A percentile compares a stretch with the other conserved stretches of the same genome.
These are phyloP conservation scores for Didymella sp. DNA, from an alignment of 2,329 filamentous ascomycete genomes.

Conservation along the genomic window DNA sequence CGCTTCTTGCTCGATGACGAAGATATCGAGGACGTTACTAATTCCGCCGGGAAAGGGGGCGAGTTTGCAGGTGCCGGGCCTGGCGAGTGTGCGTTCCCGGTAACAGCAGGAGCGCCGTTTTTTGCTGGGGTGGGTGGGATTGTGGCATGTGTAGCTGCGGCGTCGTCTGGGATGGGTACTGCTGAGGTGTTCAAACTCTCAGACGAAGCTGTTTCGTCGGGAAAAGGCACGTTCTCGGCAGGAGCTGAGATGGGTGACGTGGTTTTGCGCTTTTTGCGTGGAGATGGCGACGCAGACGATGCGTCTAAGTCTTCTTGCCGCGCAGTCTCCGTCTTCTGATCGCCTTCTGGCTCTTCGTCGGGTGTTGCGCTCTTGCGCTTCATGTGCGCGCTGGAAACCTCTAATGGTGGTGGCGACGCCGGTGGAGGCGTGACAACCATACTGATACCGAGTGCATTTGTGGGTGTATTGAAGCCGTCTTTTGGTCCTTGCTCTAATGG, in stretches of 20 bases:
- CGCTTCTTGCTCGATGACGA: slow-evolving; percentile 4
- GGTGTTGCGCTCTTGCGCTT: neutral
- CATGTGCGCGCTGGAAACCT: neutral
- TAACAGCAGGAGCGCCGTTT: neutral
- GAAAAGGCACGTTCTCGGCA: too few species aligned
- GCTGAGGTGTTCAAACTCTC: neutral
- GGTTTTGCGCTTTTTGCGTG: neutral
- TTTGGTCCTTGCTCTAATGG: neutral
- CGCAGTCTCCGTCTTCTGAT: neutral
- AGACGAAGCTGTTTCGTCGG: neutral
- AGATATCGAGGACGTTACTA: neutral
- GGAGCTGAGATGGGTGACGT: neutral
- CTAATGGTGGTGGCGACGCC: neutral
- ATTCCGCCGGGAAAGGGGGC: neutral
- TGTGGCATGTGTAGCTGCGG: neutral
- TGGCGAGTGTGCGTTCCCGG: neutral
- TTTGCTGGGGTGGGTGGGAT: neutral
- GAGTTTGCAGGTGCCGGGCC: neutral
- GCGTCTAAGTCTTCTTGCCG: neutral
- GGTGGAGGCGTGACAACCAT: neutral
- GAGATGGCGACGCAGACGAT: neutral
- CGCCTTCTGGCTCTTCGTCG: neutral
- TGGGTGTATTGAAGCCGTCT: neutral
- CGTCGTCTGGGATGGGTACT: neutral
- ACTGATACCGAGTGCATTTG: neutral